Evolutionary conservation across 1,284 basidiomycete genomes (phyloP), one percentile per base, ranked within the genome.

Genomic region (Ceratobasidium sp.): DNA sequence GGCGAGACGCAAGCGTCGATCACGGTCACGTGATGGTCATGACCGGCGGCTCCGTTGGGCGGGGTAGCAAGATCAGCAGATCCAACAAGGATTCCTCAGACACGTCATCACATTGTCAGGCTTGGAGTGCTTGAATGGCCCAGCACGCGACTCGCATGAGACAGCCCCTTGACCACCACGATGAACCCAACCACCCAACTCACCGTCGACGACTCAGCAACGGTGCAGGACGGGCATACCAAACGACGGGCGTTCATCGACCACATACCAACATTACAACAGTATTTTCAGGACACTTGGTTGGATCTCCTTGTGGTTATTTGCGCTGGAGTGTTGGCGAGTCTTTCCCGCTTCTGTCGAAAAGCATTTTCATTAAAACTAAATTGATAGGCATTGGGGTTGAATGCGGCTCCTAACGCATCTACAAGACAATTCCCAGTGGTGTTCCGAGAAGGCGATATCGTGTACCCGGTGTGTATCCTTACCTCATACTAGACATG

Each of bases 231-330:
- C 58, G 33, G 28, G 18, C 62, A n/a, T 21, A 46, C n/a, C 54
- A 70, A 40, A 40, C 66, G 66, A 9, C 33, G 42, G 12, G 71
- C 71, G 30, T 72, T 72, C 33, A 63, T 72, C 16, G 71, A 72
- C 40, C 61, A 72, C 33, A 7, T 72, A 11, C 71, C 71, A 38
- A 72, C 61, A 3, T 38, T 63, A 16, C 46, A 40, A 56, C 38
- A 72, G 33, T 72, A 72, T 56, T 46, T 64, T 18, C 61, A 49
- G 25, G 71, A 72, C n/a, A 72, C 60, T 23, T 63, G 71, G 71
- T 23, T 72, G 3, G 71, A 72, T 38, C 18, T 63, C 0, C 38
- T 72, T 21, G 62, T 59, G 7, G 49, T 72, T 33, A 33, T 64
- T 46, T 63, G 71, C 30, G 71, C 63, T 30, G 71, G 51, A 16